These are phyloP conservation scores for Neotropicomus parvogracilis DNA, from an alignment of 1,284 basidiomycete species.

Conservation along the genomic window DNA sequence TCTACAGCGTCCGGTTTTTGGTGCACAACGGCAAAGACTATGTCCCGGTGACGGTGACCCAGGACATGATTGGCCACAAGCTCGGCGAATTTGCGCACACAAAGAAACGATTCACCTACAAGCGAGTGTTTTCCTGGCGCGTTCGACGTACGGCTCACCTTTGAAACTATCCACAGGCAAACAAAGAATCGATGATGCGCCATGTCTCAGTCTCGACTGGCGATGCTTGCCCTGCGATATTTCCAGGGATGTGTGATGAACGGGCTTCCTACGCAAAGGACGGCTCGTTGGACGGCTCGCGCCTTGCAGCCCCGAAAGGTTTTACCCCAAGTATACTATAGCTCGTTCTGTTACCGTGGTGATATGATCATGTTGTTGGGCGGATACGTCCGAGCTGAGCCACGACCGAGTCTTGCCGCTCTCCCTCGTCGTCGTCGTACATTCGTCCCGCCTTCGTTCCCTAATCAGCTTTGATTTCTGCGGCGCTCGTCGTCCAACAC, in stretches of 20 bases:
- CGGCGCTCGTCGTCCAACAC: slow-evolving; percentile 4
- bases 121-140: slow-evolving; percentile 44
- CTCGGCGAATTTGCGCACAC: slow-evolving; percentile 93
- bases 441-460: neutral
- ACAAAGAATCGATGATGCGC: slow-evolving; percentile 28
- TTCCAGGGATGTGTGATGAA: too few species aligned
- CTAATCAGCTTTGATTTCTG: neutral
- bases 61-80: slow-evolving; percentile 99
- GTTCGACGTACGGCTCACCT: neutral
- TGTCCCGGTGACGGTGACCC: slow-evolving; percentile 80
- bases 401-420: slow-evolving; percentile 3
- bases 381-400: slow-evolving; percentile 32
- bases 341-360: slow-evolving; percentile 28
- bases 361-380: slow-evolving; percentile 18
- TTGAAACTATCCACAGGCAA: slow-evolving; percentile 13
- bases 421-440: neutral
- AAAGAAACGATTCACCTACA: slow-evolving; percentile 74
- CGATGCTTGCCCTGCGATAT: too few species aligned
- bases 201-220: too few species aligned
- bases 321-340: slow-evolving; percentile 6
- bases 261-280: neutral
- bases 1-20: slow-evolving; percentile 71
- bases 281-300: slow-evolving; percentile 4
- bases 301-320: neutral
- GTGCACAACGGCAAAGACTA: slow-evolving; percentile 96